Evolutionary conservation across 2,329 filamentous ascomycete genomes (phyloP), one percentile per base, ranked within the genome.

Genomic region (Seiridium cupressi): DNA sequence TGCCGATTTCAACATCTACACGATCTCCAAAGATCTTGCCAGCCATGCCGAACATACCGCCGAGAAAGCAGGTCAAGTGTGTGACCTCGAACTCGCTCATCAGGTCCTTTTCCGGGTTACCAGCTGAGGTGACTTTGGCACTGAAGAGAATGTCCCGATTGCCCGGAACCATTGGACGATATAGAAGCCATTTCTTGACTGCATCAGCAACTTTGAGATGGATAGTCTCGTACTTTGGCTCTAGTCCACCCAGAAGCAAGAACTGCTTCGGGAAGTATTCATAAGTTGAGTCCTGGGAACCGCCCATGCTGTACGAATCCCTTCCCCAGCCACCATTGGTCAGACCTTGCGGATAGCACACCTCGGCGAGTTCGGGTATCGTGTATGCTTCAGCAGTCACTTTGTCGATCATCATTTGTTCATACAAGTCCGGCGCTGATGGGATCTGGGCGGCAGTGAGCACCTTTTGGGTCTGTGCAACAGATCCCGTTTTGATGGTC

Each of bases 241-340:
- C 85, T 1, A 87, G 80, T 1, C 92, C 93, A 60, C 91, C 91
- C 2, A 96, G 83, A 4, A 96, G 82, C 10, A 95, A 76, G 69
- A 89, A 90, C 77, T 93, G 79, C 70, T 89, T 90, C 60, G 86
- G 81, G 64, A 89, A 87, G 68, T 90, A 90, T 63, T 90, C 88
- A 65, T 90, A 90, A 0, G 87, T 83, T n/a, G 87, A 90, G 68
- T 90, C 88, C 68, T 89, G 84, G 59, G 81, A 82, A 49, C 86
- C 87, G 59, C 87, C 87, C 81, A 90, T 84, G 59, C 84, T 79
- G 67, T 82, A 86, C 60, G 75, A 69, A 61, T 87, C 79, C 46
- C 69, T 66, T 2, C 78, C 77, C 59, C 74, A 77, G 11, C 76
- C 74, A 9, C 75, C 78, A 1, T 81, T 67, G 0, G 77, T 79